Evolutionary conservation across 129 eudicot species (phyloP).

Genomic region (Heracleum sosnowskyi): DNA sequence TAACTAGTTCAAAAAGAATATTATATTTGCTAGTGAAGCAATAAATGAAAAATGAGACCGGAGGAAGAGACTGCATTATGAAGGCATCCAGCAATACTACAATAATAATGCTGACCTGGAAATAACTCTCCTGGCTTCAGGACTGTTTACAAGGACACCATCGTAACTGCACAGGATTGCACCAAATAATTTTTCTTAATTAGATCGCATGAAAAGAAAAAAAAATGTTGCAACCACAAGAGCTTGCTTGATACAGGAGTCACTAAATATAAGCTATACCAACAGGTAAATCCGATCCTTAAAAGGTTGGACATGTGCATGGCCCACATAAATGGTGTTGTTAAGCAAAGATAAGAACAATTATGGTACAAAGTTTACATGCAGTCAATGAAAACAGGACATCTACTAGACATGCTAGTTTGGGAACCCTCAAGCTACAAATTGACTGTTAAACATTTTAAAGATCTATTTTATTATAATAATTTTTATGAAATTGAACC

Average conservation of each 20-base stretch:
- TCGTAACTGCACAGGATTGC: slow-evolving; percentile 63
- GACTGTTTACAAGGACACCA: slow-evolving; percentile 74
- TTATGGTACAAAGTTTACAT: neutral
- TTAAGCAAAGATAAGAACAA: neutral
- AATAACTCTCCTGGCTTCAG: slow-evolving; percentile 48
- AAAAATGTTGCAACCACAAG: neutral
- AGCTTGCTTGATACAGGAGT: neutral
- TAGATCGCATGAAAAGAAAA: neutral
- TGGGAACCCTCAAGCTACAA: neutral
- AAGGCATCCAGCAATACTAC: neutral
- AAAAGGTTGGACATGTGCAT: neutral
- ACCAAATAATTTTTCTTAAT: neutral
- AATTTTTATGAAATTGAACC: slow-evolving; percentile 9
- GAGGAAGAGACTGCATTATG: neutral
- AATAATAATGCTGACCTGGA: slow-evolving; percentile 45
- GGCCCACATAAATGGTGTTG: neutral
- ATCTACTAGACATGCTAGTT: neutral
- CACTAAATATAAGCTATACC: neutral
- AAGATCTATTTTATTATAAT: neutral
- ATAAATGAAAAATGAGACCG: neutral
- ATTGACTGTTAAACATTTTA: neutral
- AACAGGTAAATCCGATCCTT: neutral
- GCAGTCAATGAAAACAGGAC: neutral
- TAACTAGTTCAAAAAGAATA: neutral
- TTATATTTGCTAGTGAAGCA: neutral